phyloP scores from a whole-genome alignment of 192 early-diverging fungal species.

The Coemansia sp. region DNA sequence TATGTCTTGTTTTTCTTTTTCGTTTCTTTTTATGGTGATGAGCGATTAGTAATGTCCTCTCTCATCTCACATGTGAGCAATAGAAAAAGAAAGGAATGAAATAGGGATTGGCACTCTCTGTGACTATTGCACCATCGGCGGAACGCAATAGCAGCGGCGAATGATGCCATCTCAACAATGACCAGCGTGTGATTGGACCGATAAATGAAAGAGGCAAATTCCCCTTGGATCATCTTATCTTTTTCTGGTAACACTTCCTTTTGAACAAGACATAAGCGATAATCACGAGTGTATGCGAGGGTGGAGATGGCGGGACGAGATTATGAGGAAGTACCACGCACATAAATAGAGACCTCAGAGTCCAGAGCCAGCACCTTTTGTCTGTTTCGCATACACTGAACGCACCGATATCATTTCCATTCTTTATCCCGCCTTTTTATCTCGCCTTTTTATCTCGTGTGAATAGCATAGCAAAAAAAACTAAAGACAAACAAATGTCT shows the following conservation, averaged over 20 bases:
- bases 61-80: neutral
- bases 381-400: neutral
- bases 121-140: constrained; percentile 6
- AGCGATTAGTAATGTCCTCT: neutral
- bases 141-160: neutral
- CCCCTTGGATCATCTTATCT: neutral
- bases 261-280: neutral
- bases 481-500: neutral
- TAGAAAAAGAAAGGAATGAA: too few species aligned
- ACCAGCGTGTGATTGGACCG: constrained; percentile 1
- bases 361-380: too few species aligned
- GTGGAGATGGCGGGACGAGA: constrained; percentile 23
- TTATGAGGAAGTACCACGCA: neutral
- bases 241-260: neutral
- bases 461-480: constrained; percentile 1
- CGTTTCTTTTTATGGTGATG: neutral
- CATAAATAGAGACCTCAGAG: neutral
- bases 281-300: constrained; percentile 27
- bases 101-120: too few species aligned
- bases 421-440: neutral
- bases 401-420: neutral
- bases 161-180: neutral
- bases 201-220: neutral
- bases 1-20: constrained; percentile 1
- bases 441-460: neutral